Base-by-base conservation (phyloP, 345 rosid species). In the Populus tremula region DNA sequence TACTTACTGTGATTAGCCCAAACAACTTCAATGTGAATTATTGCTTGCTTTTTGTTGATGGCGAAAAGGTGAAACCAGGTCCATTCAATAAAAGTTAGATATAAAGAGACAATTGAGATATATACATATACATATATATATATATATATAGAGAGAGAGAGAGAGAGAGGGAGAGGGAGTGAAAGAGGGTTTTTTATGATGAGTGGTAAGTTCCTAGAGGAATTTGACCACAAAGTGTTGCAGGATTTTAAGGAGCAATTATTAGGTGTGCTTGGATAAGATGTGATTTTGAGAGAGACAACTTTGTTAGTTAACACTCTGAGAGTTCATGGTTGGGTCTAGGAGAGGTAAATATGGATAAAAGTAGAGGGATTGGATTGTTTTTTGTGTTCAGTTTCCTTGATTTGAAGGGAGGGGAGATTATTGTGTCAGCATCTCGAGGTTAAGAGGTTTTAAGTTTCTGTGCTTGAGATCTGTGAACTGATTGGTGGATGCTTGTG, bases 21-120 rank as follows among this genome's bases (percentile, higher is more conserved):
- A 69, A 20, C 77, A 67, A 6, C 67, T 78, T 84, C 39, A 73
- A 77, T 71, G 76, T 71, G 81, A 81, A 85, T 83, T 83, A 75
- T 87, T 78, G 83, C 49, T 59, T 59, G 27, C 64, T 23, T 59
- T 56, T n/a, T 61, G 56, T 67, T 39, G 72, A 59, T 54, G 70
- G 78, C 66, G 72, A 75, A 82, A 70, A 65, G 68, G 25, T 80
- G 68, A 81, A 71, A 35, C 36, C 64, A 49, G 8, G 65, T 20
- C 23, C 74, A 53, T 45, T 79, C 76, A 77, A 65, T 64, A 59
- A 50, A 53, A 70, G 67, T 5, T 72, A 33, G 21, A 78, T 53
- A 82, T 80, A 72, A 72, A 75, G 83, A 81, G 80, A 68, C 76
- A 77, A 82, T 20, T 9, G 63, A n/a, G 27, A n/a, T 56, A 56